Evolutionary conservation across 176 grass and related monocot species (phyloP).

Genomic region (Eragrostis curvula): DNA sequence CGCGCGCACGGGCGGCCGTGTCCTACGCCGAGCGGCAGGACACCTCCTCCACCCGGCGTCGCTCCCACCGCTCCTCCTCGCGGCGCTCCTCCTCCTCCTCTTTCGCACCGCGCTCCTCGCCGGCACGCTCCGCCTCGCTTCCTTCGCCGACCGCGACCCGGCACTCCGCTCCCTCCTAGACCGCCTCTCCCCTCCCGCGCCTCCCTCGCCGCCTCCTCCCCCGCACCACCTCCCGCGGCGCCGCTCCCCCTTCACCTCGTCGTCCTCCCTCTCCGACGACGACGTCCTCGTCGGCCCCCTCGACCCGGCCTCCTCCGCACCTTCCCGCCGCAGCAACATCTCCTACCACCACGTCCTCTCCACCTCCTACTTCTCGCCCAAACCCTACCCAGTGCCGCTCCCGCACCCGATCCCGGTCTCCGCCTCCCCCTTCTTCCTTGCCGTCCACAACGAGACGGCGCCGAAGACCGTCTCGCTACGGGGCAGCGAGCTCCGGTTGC

Average conservation of each 20-base stretch:
- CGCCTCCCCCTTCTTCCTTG: slow-evolving; percentile 56
- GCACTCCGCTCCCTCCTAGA: slow-evolving; percentile 66
- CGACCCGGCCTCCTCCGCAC: slow-evolving; percentile 42
- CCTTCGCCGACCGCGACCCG: slow-evolving; percentile 71
- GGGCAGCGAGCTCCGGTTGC: slow-evolving; percentile 51
- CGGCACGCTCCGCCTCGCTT: slow-evolving; percentile 64
- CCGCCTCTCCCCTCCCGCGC: slow-evolving; percentile 52
- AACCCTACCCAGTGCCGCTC: slow-evolving; percentile 52
- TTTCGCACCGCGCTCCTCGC: slow-evolving; percentile 81
- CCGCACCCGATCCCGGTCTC: slow-evolving; percentile 37
- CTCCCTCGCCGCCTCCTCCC: slow-evolving; percentile 40
- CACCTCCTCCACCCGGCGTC: slow-evolving; percentile 60
- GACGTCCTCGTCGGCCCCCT: slow-evolving; percentile 50
- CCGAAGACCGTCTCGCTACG: slow-evolving; percentile 36
- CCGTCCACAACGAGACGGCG: slow-evolving; percentile 53
- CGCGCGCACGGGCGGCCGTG: slow-evolving; percentile 47
- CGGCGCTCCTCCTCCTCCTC: slow-evolving; percentile 67
- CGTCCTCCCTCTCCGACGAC: slow-evolving; percentile 59
- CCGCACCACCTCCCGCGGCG: slow-evolving; percentile 52
- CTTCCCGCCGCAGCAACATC: slow-evolving; percentile 52
- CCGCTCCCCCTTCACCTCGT: slow-evolving; percentile 58
- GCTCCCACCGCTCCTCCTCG: slow-evolving; percentile 69
- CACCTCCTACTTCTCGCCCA: slow-evolving; percentile 41
- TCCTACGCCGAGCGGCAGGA: slow-evolving; percentile 52
- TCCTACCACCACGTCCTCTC: slow-evolving; percentile 50